A percentile compares a stretch with the other conserved stretches of the same genome.
These are phyloP conservation scores for Globisporangium solare DNA, from an alignment of 352 stramenopile genomes.

Conservation along the genomic window DNA sequence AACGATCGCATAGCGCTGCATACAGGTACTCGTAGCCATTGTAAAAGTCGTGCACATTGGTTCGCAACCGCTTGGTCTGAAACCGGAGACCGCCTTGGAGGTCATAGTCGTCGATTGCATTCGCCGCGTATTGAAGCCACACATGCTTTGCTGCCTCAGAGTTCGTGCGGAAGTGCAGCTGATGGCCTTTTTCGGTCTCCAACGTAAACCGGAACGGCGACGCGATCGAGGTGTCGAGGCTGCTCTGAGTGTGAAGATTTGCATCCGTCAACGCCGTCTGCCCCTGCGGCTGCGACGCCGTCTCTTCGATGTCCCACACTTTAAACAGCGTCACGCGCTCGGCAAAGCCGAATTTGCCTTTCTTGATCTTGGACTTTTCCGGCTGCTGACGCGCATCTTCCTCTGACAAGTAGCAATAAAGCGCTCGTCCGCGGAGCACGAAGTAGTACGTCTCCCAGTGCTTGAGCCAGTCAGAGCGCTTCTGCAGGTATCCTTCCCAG, in stretches of 20 bases:
- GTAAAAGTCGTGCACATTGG: constrained; percentile 73
- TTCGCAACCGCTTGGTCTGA: constrained; percentile 29
- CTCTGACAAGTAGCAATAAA: constrained; percentile 84
- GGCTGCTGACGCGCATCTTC: constrained; percentile 72
- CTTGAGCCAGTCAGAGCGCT: constrained; percentile 87
- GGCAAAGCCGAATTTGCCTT: constrained; percentile 82
- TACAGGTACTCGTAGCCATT: constrained; percentile 71
- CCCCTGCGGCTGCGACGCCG: constrained; percentile 3
- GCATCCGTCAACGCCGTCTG: constrained; percentile 6
- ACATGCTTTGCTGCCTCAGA: constrained; percentile 76
- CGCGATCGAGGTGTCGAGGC: constrained; percentile 4
- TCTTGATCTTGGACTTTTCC: constrained; percentile 87
- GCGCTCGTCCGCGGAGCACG: constrained; percentile 52
- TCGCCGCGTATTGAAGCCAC: constrained; percentile 76
- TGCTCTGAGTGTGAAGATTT: not conserved
- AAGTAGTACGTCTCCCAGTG: constrained; percentile 90
- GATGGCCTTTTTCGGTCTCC: constrained; percentile 78
- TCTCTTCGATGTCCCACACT: constrained; percentile 72
- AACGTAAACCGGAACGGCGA: constrained; percentile 80
- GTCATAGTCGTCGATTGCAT: constrained; percentile 53
- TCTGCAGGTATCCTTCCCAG: constrained; percentile 86
- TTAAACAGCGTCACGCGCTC: constrained; percentile 72
- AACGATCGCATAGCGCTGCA: constrained; percentile 47
- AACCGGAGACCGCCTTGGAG: constrained; percentile 23
- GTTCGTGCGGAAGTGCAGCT: constrained; percentile 83